Evolutionary conservation across 2,329 filamentous ascomycete species (phyloP), one percentile per base, ranked within the genome.

Genomic region (Trichoderma breve): DNA sequence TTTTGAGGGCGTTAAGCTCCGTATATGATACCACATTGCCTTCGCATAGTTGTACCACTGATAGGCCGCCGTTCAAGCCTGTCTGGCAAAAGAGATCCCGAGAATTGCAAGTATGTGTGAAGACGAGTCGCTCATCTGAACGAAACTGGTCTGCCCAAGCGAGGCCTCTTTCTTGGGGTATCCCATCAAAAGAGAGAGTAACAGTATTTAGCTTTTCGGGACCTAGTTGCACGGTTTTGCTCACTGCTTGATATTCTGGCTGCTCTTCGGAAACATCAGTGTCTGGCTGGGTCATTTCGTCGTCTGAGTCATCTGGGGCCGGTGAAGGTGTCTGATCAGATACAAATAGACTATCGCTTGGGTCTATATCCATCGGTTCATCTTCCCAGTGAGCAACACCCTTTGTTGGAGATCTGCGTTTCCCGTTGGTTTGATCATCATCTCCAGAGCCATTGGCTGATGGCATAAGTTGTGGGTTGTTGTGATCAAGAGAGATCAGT

Each of bases 61-160:
- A 57, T 5, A 78, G 55, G 14, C 47, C 12, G 15, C 8, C 67
- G 30, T 26, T 66, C 30, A 18, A 4, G 39, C 69, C 28, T n/a
- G 32, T 63, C 14, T 75, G 75, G 1, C 74, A 68, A n/a, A 47
- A 28, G 28, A 83, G 79, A 66, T 82, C 79, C n/a, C 74, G 71
- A 11, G 76, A 74, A n/a, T 77, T 76, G 70, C 81, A 83, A 2
- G 75, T 75, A 55, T 83, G 82, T 11, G 78, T 77, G 58, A 84
- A 84, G 6, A 74, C 34, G 7, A 84, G 30, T 0, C 51, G 66
- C 21, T 76, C 69, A 47, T 78, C 70, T 1, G 67, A 63, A 24
- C 76, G 73, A 14, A 84, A 77, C 6, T 74, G 70, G 2, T 72
- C 32, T 15, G 79, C 69, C 80, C 81, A 83, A 15, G 67, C 11